Evolutionary conservation across 1,139 yeast species (phyloP), one percentile per base, ranked within the genome.

Genomic region (Kluyveromyces sp.): DNA sequence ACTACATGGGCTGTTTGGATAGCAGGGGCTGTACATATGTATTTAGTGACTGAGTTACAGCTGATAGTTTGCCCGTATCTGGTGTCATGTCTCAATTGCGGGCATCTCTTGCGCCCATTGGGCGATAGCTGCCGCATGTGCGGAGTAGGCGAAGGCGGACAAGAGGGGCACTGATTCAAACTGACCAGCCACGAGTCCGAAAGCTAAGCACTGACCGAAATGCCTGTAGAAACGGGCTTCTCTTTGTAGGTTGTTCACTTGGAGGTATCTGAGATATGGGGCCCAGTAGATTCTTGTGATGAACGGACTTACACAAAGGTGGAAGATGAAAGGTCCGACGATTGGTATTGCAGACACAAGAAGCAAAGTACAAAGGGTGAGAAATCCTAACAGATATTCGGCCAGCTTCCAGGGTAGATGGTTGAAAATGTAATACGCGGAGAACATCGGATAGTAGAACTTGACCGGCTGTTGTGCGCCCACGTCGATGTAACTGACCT

Each of bases 81-180:
- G n/a, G n/a, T n/a, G n/a, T n/a, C n/a, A n/a, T n/a, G 33, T 12
- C 33, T n/a, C 7, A 6, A 30, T 15, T 2, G 6, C 13, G 13
- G 33, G 33, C 33, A n/a, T 15, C 3, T 42, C 45, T 29, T 36
- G 41, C 1, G 53, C 57, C 54, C 59, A 55, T 26, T 60, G 40
- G n/a, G 62, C 56, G 3, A 52, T 53, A 30, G 60, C 63, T 12
- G 57, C 51, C 4, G 52, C 49, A 44, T 60, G 60, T 11, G 62
- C 49, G 16, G 59, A 49, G 17, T 55, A 41, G 6, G 55, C 48
- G n/a, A 61, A 37, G 4, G 61, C 62, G 2, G 65, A 48, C 15
- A 60, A 28, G n/a, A 57, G 43, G 20, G 65, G 65, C 1, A 57
- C 40, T 17, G 51, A 45, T 39, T 61, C 64, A 25, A 60, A 36